Base-by-base conservation (phyloP, 768 basidiomycete genomes). In the Hygrophorus pudorinus region DNA sequence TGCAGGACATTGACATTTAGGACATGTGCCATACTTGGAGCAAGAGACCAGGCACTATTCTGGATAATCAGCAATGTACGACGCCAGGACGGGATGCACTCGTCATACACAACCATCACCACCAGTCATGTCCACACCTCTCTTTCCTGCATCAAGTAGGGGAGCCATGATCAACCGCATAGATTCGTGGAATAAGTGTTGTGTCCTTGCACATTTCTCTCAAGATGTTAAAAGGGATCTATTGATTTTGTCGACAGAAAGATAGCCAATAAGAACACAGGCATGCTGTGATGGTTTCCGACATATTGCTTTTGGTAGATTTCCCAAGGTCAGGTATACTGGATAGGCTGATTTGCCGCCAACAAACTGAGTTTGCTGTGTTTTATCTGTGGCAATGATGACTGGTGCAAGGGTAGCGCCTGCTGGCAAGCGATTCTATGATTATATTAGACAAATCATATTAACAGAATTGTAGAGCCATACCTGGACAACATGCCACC, bases 401-500 rank as follows among this genome's bases (percentile, higher is more conserved):
- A 73, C 38, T 0, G 67, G 65, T 1, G 61, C 53, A 3, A 66
- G 48, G 5, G 63, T 56, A 0, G 61, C 60, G 3, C 58, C 59
- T 0, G 54, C 48, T 17, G 44, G 48, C 6, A n/a, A n/a, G 39
- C 33, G 7, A 24, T 17, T 28, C 56, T 53, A 9, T 58, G 14
- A n/a, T 12, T 17, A 31, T 4, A 11, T 16, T 39, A 24, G 43
- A 3, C 24, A 64, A 13, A 55, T 47, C 0, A 66, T 2, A 4
- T 65, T 41, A 33, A 64, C 59, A 1, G 59, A 53, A 13, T 35
- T 50, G 37, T 52, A 1, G 46, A 35, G 32, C 63, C 54, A 0
- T 48, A 72, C 73, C 59, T 75, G 73, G 1, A 61, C 66, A 9
- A 39, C 38, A 71, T 72, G 74, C 74, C 72, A 75, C 74, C 74